A percentile compares a stretch with the other conserved stretches of the same genome.
phyloP scores from a whole-genome alignment of 106 monocot genomes.

The Acorus gramineus region DNA sequence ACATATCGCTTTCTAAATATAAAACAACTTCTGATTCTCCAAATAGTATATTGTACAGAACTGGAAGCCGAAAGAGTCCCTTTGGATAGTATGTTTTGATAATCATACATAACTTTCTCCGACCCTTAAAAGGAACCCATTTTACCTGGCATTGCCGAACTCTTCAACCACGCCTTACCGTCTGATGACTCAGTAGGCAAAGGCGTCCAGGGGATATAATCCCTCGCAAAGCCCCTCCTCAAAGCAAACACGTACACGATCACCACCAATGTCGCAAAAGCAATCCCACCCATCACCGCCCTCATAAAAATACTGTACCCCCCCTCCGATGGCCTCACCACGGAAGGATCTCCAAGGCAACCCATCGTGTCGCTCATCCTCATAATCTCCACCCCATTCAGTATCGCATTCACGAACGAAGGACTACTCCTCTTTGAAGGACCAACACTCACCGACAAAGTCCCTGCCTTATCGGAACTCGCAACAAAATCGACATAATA shows the following conservation, averaged over 20 bases:
- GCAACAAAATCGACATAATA: slow-evolving; percentile 72
- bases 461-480: slow-evolving; percentile 19
- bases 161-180: slow-evolving; percentile 14
- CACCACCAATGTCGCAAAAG: slow-evolving; percentile 28
- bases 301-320: slow-evolving; percentile 22
- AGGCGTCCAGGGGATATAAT: slow-evolving; percentile 31
- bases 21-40: too few species aligned
- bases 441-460: slow-evolving; percentile 39
- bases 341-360: slow-evolving; percentile 32
- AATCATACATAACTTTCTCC: not conserved
- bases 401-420: slow-evolving; percentile 33
- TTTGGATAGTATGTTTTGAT: not conserved
- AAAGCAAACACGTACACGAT: slow-evolving; percentile 30
- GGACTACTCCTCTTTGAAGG: slow-evolving; percentile 31
- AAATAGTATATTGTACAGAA: too few species aligned
- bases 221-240: slow-evolving; percentile 43
- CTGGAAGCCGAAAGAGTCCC: not conserved
- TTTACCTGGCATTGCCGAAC: slow-evolving; percentile 19
- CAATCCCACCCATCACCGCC: slow-evolving; percentile 45
- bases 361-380: slow-evolving; percentile 61
- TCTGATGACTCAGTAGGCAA: slow-evolving; percentile 36
- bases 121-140: slow-evolving; percentile 13
- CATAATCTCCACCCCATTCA: slow-evolving; percentile 91
- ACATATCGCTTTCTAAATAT: too few species aligned
- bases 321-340: slow-evolving; percentile 12